Evolutionary conservation across 257 asterid species (phyloP).

Genomic region (Salvia rosmarinus): DNA sequence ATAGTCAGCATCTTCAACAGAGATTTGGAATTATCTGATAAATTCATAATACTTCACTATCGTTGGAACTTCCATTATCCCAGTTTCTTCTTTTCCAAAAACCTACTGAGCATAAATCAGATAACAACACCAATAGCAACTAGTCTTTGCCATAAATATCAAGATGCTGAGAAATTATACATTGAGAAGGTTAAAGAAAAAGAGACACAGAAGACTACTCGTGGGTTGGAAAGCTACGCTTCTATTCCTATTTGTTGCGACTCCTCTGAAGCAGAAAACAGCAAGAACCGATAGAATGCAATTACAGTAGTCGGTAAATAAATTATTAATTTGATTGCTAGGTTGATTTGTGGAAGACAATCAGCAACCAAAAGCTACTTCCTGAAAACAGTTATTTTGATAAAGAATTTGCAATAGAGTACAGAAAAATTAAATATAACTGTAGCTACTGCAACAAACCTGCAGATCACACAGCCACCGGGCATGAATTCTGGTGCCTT

Average conservation of each 20-base stretch:
- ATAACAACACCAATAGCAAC: conserved; percentile 1
- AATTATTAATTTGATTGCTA: not conserved
- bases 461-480: conserved; percentile 98
- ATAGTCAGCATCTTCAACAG: conserved; percentile 3
- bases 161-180: not conserved
- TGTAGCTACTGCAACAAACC: conserved; percentile 52
- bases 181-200: not conserved
- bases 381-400: not conserved
- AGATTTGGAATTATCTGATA: not conserved
- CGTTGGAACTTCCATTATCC: not conserved
- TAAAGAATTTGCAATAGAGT: conserved; percentile 9
- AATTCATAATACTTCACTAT: not conserved
- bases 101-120: not conserved
- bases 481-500: conserved; percentile 82
- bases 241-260: not conserved
- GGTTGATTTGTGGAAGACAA: not conserved
- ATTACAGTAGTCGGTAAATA: not conserved
- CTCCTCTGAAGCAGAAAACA: conserved; percentile 16
- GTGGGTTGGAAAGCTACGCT: conserved; percentile 1
- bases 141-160: not conserved
- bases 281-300: not conserved
- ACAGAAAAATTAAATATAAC: conserved; percentile 9
- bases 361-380: conserved; percentile 8
- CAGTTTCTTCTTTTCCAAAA: not conserved
- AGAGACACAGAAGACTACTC: conserved; percentile 9